Evolutionary conservation across 768 basidiomycete genomes (phyloP).

Genomic region (Podaxis sp.): DNA sequence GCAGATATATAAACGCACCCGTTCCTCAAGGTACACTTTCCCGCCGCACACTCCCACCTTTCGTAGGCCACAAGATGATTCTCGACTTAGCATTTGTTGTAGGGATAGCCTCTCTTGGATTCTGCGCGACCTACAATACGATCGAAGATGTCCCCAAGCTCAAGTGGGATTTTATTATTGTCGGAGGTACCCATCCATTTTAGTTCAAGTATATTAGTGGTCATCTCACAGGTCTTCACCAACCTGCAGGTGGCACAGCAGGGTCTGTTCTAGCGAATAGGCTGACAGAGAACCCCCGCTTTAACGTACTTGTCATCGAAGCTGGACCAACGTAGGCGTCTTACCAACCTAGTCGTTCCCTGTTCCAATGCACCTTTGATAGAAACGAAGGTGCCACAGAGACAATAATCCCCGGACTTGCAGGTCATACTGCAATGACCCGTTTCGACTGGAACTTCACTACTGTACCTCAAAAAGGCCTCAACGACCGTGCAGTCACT

Average conservation of each 20-base stretch:
- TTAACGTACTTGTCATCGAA: slow-evolving; percentile 17
- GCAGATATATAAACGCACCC: too few species aligned
- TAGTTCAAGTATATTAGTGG: neutral
- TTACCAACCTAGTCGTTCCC: neutral
- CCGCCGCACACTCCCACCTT: neutral
- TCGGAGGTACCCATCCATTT: slow-evolving; percentile 17
- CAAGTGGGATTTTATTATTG: slow-evolving; percentile 18
- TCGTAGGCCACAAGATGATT: neutral
- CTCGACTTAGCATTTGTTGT: neutral
- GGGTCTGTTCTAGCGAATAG: slow-evolving; percentile 30
- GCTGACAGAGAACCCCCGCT: slow-evolving; percentile 19
- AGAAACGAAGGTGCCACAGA: slow-evolving; percentile 10
- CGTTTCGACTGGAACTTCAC: slow-evolving; percentile 31
- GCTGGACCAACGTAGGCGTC: slow-evolving; percentile 17
- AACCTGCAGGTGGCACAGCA: slow-evolving; percentile 24
- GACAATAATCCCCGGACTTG: slow-evolving; percentile 18
- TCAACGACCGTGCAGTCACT: slow-evolving; percentile 22
- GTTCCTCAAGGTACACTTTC: neutral
- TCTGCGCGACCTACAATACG: slow-evolving; percentile 3
- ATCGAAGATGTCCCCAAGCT: slow-evolving; percentile 10
- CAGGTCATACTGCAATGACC: neutral
- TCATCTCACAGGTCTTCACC: neutral
- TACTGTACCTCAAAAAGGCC: slow-evolving; percentile 25
- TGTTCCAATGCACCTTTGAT: neutral
- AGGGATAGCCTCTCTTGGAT: neutral